Base-by-base conservation (phyloP, 1,139 yeast species). In the Kluyveromyces sp. region DNA sequence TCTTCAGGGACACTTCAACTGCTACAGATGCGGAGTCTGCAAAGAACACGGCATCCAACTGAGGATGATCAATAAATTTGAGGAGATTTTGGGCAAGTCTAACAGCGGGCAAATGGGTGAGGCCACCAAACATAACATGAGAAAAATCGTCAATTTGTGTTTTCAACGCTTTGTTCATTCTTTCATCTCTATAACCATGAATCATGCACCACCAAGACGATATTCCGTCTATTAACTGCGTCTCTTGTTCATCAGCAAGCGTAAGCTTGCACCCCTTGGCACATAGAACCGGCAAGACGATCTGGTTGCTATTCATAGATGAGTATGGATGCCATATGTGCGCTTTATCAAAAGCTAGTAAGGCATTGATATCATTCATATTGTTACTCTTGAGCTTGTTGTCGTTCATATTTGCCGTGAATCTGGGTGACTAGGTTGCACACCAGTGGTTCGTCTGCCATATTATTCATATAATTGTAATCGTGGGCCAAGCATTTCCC, bases 1-100 rank as follows among this genome's bases (percentile, higher is more conserved):
- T 69, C 61, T 75, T 76, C 67, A 76, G 57, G 7, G 78, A 77
- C 54, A 73, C 72, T 57, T 77, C 81, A 53, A 75, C 75, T 25
- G 79, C 68, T 57, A 76, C 81, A n/a, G 79, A 74, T n/a, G 81
- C 81, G 5, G 79, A 75, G 44, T 60, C 64, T 1, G 66, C 65
- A n/a, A 64, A 45, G 45, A 65, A 65, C 15, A 61, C 55, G 34
- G 59, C 56, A 7, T 61, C 57, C 34, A 65, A 48, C 25, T 54
- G 45, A 2, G 50, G 43, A 38, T 53, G 53, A 45, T 60, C 56
- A 4, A 64, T 57, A 50, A 64, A 47, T 7, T 49, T 48, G 4
- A 63, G 33, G 25, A 65, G 46, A 37, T 51, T 54, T 36, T 54
- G 48, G 15, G 55, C 57, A 5, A 64, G 47, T 1, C 48, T 38